Base-by-base conservation (phyloP, 1,139 yeast species). In the Taphrina betulina region DNA sequence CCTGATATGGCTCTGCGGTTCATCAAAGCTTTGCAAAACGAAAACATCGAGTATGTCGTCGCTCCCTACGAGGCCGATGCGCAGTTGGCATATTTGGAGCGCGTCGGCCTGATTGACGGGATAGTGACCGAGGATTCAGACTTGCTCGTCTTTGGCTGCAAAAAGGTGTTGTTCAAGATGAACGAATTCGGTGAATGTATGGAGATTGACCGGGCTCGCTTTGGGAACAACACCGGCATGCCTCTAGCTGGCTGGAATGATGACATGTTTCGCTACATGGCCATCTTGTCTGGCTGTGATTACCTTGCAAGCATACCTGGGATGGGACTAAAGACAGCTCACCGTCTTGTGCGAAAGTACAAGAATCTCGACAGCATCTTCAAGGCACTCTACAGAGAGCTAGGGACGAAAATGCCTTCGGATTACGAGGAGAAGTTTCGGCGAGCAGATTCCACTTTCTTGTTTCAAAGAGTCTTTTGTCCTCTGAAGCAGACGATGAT, bases 1-100 rank as follows among this genome's bases (percentile, higher is more conserved):
- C 90, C 95, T 0, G 81, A 80, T 61, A 89, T 94, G 94, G 96
- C 96, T 3, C 85, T 86, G 64, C 78, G 88, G 22, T 76, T 92
- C 16, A 88, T 90, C 69, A 83, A 83, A 31, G 83, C 80, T 62
- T 75, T 94, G 60, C 82, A 81, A 63, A 65, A 68, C n/a, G 73
- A 77, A 50, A 70, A 72, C 1, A 80, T 94, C 45, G 77, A 76
- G 61, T 92, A 80, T 65, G 79, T 92, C 16, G 98, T 94, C 7
- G 98, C 99, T 0, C 99, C 99, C 0, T 94, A 89, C 67, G 99
- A 94, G 71, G 98, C 98, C 0, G 99, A 94, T 68, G 86, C 98
- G 0, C 98, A 94, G 68, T 80, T 94, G 84, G 97, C 92, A 5
- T 88, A 83, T 65, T 74, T 94, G 50, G 98, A 92, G 67, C 80